Evolutionary conservation across 1,284 basidiomycete species (phyloP), one percentile per base, ranked within the genome.

Genomic region (Cutaneotrichosporon cyanovorans): DNA sequence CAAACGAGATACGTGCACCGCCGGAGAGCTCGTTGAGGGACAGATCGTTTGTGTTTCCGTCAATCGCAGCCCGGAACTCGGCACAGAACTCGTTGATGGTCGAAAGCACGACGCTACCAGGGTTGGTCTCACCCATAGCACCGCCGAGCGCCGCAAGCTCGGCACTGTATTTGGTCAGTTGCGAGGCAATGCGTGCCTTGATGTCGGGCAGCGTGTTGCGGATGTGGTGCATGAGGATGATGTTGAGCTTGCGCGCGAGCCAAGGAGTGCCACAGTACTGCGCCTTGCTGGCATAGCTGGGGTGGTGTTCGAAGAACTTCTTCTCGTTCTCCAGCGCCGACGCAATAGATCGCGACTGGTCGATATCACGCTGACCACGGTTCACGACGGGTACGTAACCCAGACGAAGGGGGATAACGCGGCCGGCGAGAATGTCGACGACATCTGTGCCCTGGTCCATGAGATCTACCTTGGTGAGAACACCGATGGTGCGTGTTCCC

Each of bases 201-300:
- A 97, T 97, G 68, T 97, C 93, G 31, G 93, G 93, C 18, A 98
- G 79, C 9, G 90, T 96, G 48, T 88, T 83, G 51, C 88, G 87
- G 69, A 98, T 95, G 73, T 96, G 93, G 73, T 93, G 89, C 89
- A 95, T 96, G 47, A 97, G 81, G 66, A 97, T 92, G 86, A 89
- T 85, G 72, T 97, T 98, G 56, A 98, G 83, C 74, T 95, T 95
- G 57, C 89, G 81, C 1, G 93, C 91, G 40, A 98, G 80, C 82
- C 93, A 98, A 8, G 93, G 91, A 1, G 93, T 98, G 53, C 93
- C 93, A 62, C 93, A 98, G 73, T 91, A 98, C 62, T 90, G 84
- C 8, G 88, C 81, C 73, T 97, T 97, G 67, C 82, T 80, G 63
- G 88, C 85, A 74, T 98, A 98, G 42, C 87, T 87, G 20, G 82